Evolutionary conservation across 495 filamentous ascomycete species (phyloP).

Genomic region (Chaetomium fimeti): DNA sequence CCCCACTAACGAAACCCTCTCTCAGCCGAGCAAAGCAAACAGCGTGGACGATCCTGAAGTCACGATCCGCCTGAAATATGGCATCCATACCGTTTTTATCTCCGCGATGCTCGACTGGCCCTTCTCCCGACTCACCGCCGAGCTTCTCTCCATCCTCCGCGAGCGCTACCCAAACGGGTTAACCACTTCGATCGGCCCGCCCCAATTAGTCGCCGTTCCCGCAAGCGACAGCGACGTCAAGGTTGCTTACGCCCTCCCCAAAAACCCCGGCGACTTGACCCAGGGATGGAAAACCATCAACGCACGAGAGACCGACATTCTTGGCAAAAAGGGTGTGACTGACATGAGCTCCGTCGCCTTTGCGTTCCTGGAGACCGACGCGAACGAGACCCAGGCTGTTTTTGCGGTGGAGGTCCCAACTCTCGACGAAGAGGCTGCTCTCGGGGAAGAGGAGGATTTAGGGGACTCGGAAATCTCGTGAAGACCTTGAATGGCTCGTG

Average conservation of each 20-base stretch:
- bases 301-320: slow-evolving; percentile 38
- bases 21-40: slow-evolving; percentile 10
- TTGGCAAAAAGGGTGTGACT: slow-evolving; percentile 41
- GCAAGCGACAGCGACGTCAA: slow-evolving; percentile 38
- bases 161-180: slow-evolving; percentile 53
- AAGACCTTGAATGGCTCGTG: neutral
- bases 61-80: slow-evolving; percentile 76
- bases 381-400: slow-evolving; percentile 51
- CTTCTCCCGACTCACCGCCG: slow-evolving; percentile 59
- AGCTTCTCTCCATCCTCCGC: slow-evolving; percentile 57
- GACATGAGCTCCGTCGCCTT: slow-evolving; percentile 71
- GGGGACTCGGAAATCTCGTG: slow-evolving; percentile 50
- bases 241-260: slow-evolving; percentile 44
- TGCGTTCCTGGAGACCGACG: slow-evolving; percentile 52
- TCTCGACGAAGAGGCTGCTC: slow-evolving; percentile 51
- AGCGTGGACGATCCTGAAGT: slow-evolving; percentile 44
- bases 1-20: neutral
- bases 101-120: slow-evolving; percentile 60
- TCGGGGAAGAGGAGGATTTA: neutral
- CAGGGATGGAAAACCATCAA: slow-evolving; percentile 45
- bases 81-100: slow-evolving; percentile 74
- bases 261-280: slow-evolving; percentile 33
- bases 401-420: slow-evolving; percentile 66
- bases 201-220: slow-evolving; percentile 37
- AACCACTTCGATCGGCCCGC: slow-evolving; percentile 22